Conservation (phyloP, 2,329 filamentous ascomycete genomes). For the Plenodomus tracheiphilus region DNA sequence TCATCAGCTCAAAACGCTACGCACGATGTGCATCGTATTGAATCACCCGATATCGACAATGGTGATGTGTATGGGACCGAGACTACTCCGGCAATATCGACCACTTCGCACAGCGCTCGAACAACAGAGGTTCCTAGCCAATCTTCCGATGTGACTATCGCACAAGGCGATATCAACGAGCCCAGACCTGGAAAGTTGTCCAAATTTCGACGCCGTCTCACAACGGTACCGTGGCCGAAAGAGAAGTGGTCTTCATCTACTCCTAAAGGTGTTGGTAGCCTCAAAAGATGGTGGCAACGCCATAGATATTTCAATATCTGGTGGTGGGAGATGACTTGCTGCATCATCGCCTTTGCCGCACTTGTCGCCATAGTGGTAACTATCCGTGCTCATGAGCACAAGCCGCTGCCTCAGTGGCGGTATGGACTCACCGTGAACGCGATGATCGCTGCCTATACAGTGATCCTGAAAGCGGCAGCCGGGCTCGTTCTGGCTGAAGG, state of each 20-base stretch:
- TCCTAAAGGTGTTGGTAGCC: background rate
- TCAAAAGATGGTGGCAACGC: background rate
- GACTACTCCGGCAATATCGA: background rate
- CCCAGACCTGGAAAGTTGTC: background rate
- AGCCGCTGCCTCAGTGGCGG: constrained; percentile 21
- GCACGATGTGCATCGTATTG: background rate
- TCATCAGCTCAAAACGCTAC: background rate
- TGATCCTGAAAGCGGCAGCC: constrained; percentile 10
- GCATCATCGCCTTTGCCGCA: constrained; percentile 4
- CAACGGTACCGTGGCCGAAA: background rate
- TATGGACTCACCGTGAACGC: constrained; percentile 28
- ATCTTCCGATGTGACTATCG: background rate
- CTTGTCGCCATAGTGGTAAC: constrained; percentile 14
- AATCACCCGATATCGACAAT: background rate
- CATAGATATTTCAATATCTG: constrained; percentile 4
- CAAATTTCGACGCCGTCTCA: background rate
- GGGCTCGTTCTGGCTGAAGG: constrained; percentile 13
- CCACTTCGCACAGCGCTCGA: background rate
- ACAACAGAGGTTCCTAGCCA: background rate
- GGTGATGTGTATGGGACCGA: background rate
- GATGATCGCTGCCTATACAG: constrained; percentile 20
- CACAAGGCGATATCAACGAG: background rate
- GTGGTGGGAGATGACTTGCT: constrained; percentile 14
- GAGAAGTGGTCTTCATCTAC: background rate
- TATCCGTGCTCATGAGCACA: constrained; percentile 1